A percentile compares a stretch with the other conserved stretches of the same genome.
These are phyloP conservation scores for Aspergillus bridgeri DNA, from an alignment of 495 filamentous ascomycete species.

Conservation along the genomic window DNA sequence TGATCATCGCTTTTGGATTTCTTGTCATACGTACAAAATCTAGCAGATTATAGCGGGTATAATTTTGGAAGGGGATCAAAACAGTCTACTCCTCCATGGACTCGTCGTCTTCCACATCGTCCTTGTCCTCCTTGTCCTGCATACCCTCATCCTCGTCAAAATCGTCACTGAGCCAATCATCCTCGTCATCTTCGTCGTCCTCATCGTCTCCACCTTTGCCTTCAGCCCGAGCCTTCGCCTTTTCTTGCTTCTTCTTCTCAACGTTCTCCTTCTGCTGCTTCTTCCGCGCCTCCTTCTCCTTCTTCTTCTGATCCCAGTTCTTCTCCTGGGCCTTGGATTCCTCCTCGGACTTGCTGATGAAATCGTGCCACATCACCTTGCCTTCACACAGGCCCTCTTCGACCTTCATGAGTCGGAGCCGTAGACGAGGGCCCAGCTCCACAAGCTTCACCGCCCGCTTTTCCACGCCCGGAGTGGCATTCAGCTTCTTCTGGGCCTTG, in stretches of 20 bases:
- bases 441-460: conserved; percentile 86
- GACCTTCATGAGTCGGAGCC: conserved; percentile 86
- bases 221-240: conserved; percentile 43
- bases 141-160: conserved; percentile 51
- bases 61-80: neutral
- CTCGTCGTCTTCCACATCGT: conserved; percentile 32
- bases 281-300: conserved; percentile 78
- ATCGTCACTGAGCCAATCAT: conserved; percentile 60
- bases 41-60: neutral
- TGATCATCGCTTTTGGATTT: neutral
- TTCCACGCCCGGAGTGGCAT: conserved; percentile 52
- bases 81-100: conserved; percentile 38
- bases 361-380: conserved; percentile 97
- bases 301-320: conserved; percentile 71
- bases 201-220: conserved; percentile 45
- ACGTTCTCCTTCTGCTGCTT: conserved; percentile 82
- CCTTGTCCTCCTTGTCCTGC: conserved; percentile 45
- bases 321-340: conserved; percentile 75
- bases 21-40: neutral
- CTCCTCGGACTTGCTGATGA: conserved; percentile 72
- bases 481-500: conserved; percentile 34
- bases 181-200: conserved; percentile 51
- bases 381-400: conserved; percentile 91
- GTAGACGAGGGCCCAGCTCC: conserved; percentile 89
- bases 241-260: conserved; percentile 71